A percentile compares a stretch with the other conserved stretches of the same genome.
Evolutionary conservation across 345 rosid genomes (phyloP).

Genomic region (Pugionium dolabratum): DNA sequence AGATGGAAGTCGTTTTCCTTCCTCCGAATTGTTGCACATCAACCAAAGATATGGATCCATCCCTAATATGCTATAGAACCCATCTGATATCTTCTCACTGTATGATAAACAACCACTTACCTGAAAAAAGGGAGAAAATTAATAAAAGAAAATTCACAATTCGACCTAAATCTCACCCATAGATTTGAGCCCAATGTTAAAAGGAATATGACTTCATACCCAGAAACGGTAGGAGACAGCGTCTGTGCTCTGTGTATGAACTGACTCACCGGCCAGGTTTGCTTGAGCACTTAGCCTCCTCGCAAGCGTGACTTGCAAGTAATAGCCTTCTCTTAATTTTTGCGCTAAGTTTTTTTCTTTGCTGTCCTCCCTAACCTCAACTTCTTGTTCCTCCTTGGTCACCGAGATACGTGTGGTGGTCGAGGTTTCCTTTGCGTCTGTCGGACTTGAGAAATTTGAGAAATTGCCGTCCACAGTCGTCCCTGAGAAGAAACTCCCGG

Average conservation of each 20-base stretch:
- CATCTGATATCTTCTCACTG: constrained; percentile 80
- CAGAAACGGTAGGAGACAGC: constrained; percentile 84
- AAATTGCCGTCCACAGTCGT: constrained; percentile 66
- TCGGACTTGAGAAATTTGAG: constrained; percentile 33
- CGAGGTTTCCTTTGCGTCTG: constrained; percentile 55
- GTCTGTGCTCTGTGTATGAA: constrained; percentile 47
- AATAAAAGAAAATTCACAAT: neutral
- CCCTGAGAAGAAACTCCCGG: constrained; percentile 82
- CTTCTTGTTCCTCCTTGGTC: constrained; percentile 48
- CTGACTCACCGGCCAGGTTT: constrained; percentile 51
- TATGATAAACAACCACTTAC: constrained; percentile 90
- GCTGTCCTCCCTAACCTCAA: constrained; percentile 38
- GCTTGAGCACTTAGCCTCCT: constrained; percentile 70
- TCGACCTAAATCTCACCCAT: neutral
- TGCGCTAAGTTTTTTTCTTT: constrained; percentile 44
- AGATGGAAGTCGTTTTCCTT: constrained; percentile 68
- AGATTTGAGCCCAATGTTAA: neutral
- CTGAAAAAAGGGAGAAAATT: constrained; percentile 41
- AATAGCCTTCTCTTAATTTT: constrained; percentile 58
- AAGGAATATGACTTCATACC: constrained; percentile 45
- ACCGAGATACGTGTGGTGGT: constrained; percentile 40
- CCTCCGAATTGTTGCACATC: constrained; percentile 75
- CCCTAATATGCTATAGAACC: constrained; percentile 89
- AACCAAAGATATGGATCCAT: constrained; percentile 94
- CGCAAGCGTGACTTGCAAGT: constrained; percentile 77